These are phyloP conservation scores for Mycotypha africana DNA, from an alignment of 371 early-diverging fungal genomes.

Conservation along the genomic window DNA sequence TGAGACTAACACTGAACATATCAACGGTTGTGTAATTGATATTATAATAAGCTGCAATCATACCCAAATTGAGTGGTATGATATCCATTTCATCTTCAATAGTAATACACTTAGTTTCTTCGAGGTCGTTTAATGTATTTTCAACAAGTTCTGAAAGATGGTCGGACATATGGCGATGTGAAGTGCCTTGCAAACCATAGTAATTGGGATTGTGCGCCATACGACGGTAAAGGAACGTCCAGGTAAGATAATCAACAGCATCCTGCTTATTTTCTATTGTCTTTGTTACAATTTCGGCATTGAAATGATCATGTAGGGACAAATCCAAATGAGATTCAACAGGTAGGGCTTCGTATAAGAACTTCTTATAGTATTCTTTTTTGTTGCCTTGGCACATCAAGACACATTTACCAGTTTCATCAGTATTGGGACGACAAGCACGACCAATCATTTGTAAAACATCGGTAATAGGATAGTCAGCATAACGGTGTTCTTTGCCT, in stretches of 20 bases:
- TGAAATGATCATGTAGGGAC: conserved; percentile 90
- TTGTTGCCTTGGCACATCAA: conserved; percentile 92
- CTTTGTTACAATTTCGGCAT: conserved; percentile 91
- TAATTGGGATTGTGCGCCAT: conserved; percentile 96
- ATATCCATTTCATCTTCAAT: conserved; percentile 84
- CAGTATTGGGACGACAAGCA: conserved; percentile 66
- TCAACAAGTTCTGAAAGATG: conserved; percentile 95
- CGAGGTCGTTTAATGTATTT: conserved; percentile 78
- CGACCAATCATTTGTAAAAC: conserved; percentile 96
- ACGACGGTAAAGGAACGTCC: conserved; percentile 95
- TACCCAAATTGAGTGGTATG: conserved; percentile 87
- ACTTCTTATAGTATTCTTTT: conserved; percentile 95
- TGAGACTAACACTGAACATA: conserved; percentile 84
- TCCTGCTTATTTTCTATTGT: conserved; percentile 97
- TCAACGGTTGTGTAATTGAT: conserved; percentile 92
- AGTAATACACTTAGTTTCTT: conserved; percentile 82
- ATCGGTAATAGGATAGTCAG: conserved; percentile 91
- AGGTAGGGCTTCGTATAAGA: conserved; percentile 91
- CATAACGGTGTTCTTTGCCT: conserved; percentile 92
- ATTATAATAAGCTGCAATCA: conserved; percentile 96
- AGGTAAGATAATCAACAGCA: conserved; percentile 96
- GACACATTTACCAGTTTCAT: conserved; percentile 76
- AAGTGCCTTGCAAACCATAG: conserved; percentile 85
- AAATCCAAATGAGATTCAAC: conserved; percentile 92
- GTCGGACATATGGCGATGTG: conserved; percentile 85